These are phyloP conservation scores for Bidens hawaiensis DNA, from an alignment of 140 eudicot species.

Conservation along the genomic window DNA sequence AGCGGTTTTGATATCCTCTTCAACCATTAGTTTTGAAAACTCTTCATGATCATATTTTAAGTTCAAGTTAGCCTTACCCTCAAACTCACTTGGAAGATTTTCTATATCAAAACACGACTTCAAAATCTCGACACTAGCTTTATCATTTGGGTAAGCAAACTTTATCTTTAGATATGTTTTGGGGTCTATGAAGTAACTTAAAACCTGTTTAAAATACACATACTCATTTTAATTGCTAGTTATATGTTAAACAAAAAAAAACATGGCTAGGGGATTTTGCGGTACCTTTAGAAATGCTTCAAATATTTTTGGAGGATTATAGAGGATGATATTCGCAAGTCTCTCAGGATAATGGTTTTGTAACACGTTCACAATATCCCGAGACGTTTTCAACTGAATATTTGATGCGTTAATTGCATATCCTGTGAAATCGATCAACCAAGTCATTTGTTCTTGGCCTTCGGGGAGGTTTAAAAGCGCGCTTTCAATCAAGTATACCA, in stretches of 20 bases:
- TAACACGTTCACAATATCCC: slow-evolving; percentile 57
- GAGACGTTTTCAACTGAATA: slow-evolving; percentile 51
- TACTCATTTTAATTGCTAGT: not conserved
- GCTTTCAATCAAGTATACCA: slow-evolving; percentile 70
- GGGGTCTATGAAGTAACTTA: slow-evolving; percentile 73
- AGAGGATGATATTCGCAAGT: slow-evolving; percentile 62
- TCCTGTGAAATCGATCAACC: slow-evolving; percentile 86
- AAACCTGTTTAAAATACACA: slow-evolving; percentile 35
- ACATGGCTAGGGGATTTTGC: not conserved
- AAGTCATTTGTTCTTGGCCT: slow-evolving; percentile 87
- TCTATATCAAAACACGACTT: slow-evolving; percentile 63
- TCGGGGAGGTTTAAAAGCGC: slow-evolving; percentile 78
- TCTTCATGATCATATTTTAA: slow-evolving; percentile 74
- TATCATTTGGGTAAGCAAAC: slow-evolving; percentile 66
- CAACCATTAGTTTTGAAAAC: slow-evolving; percentile 69
- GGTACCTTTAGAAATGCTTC: slow-evolving; percentile 72
- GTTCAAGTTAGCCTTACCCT: slow-evolving; percentile 46
- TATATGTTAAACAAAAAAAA: not conserved
- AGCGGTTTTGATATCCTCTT: slow-evolving; percentile 63
- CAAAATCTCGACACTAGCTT: slow-evolving; percentile 67
- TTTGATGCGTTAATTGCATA: slow-evolving; percentile 61
- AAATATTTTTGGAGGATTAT: slow-evolving; percentile 73
- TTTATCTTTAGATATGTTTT: slow-evolving; percentile 67
- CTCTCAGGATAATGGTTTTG: slow-evolving; percentile 91
- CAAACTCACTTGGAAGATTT: slow-evolving; percentile 84